Conservation (phyloP, 805 yeast genomes). For the Yueomyces sp. region DNA sequence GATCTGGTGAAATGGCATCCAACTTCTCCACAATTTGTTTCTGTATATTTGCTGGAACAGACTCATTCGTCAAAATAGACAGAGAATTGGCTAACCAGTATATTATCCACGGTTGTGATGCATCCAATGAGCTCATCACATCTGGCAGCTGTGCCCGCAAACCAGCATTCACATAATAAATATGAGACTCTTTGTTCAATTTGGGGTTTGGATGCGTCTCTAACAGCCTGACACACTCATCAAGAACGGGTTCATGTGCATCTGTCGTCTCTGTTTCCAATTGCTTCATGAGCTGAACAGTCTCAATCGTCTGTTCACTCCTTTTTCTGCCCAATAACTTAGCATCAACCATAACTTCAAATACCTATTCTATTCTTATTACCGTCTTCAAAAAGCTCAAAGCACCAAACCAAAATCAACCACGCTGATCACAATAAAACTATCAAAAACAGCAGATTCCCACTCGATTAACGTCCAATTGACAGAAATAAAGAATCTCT, state of each 20-base stretch:
- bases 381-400: too few relatives aligned
- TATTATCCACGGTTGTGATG: slow-evolving; percentile 84
- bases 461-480: too few relatives aligned
- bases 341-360: background rate
- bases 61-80: slow-evolving; percentile 26
- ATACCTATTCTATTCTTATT: too few relatives aligned
- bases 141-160: slow-evolving; percentile 35
- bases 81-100: slow-evolving; percentile 68
- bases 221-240: slow-evolving; percentile 9
- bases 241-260: slow-evolving; percentile 14
- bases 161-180: slow-evolving; percentile 29
- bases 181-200: slow-evolving; percentile 22
- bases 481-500: too few relatives aligned
- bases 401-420: too few relatives aligned
- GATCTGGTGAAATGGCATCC: slow-evolving; percentile 16
- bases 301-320: slow-evolving; percentile 2
- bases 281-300: slow-evolving; percentile 10
- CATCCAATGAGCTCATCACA: slow-evolving; percentile 49
- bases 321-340: background rate
- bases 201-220: background rate
- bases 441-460: too few relatives aligned
- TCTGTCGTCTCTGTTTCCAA: slow-evolving; percentile 19
- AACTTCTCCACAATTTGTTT: slow-evolving; percentile 21
- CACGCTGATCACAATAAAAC: too few relatives aligned
- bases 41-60: slow-evolving; percentile 16